A percentile compares a stretch with the other conserved stretches of the same genome.
Evolutionary conservation across 2,329 filamentous ascomycete species (phyloP).

Genomic region (Fusarium drepaniforme): DNA sequence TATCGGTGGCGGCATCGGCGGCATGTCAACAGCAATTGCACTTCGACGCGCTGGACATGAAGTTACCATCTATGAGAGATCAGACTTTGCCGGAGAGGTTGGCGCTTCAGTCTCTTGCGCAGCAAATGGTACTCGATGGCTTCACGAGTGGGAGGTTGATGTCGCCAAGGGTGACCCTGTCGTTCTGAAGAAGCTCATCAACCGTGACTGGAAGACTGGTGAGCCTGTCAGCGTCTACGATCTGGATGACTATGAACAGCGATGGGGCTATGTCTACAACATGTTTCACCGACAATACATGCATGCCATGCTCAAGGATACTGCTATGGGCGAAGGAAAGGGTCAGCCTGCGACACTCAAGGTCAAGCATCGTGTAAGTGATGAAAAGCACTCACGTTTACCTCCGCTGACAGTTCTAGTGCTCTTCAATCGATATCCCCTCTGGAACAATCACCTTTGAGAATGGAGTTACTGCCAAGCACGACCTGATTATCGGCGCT

Average conservation of each 20-base stretch:
- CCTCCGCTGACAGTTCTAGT: slow-evolving; percentile 43
- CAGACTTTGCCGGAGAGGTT: slow-evolving; percentile 76
- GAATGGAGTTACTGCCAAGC: slow-evolving; percentile 61
- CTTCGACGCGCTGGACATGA: slow-evolving; percentile 60
- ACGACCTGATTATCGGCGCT: slow-evolving; percentile 73
- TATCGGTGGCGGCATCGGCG: slow-evolving; percentile 62
- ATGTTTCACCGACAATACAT: slow-evolving; percentile 79
- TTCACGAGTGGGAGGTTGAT: slow-evolving; percentile 77
- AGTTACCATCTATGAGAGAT: slow-evolving; percentile 74
- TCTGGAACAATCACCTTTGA: slow-evolving; percentile 63
- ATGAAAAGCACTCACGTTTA: neutral
- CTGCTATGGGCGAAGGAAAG: slow-evolving; percentile 65
- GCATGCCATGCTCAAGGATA: slow-evolving; percentile 75
- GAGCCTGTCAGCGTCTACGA: slow-evolving; percentile 74
- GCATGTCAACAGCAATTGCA: slow-evolving; percentile 60
- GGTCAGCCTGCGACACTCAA: slow-evolving; percentile 65
- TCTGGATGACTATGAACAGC: slow-evolving; percentile 73
- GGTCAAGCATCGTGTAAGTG: slow-evolving; percentile 66
- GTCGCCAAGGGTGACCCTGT: slow-evolving; percentile 74
- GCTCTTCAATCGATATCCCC: slow-evolving; percentile 64
- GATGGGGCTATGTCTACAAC: slow-evolving; percentile 75
- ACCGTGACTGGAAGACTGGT: slow-evolving; percentile 77
- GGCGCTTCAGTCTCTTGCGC: slow-evolving; percentile 77
- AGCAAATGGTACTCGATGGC: slow-evolving; percentile 77
- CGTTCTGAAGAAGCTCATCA: slow-evolving; percentile 74